Base-by-base conservation (phyloP, 1,284 basidiomycete species). In the Ceratobasidium sp. region DNA sequence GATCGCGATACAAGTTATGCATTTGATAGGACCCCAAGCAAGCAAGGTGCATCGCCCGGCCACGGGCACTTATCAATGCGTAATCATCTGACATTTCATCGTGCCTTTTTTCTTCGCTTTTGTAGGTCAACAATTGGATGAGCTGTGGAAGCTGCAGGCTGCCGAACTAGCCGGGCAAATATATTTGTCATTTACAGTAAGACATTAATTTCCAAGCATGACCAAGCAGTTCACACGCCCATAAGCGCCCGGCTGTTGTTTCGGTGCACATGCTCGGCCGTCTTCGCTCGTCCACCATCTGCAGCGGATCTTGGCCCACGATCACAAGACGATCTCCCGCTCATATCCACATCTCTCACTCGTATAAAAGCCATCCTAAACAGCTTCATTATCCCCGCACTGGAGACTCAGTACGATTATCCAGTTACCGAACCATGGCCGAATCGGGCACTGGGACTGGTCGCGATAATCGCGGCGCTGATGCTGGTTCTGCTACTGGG, bases 401-500 rank as follows among this genome's bases (percentile, higher is more conserved):
- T 68, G 66, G 66, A 68, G 46, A 68, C 48, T 23, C 50, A 54
- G 28, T n/a, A 50, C 66, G 28, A 52, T 12, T 68, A 54, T 40
- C 46, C 48, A 28, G 15, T 54, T 17, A 17, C 23, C 28, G 71
- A 75, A 42, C 28, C 23, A 56, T 75, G 61, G 61, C 71, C 71
- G 48, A 48, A 46, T 50, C 52, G 28, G 40, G 40, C 71, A 13
- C 62, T 75, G 48, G 71, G 71, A 15, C 61, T 75, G 3, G 50
- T 44, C 33, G 62, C 61, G 61, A 65, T 75, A 13, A 59, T 75
- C 48, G 61, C 71, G 20, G 61, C 28, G 10, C 23, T 74, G 40
- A 65, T 65, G 46, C 33, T 74, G 17, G 59, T 74, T 50, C 38
- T 75, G 50, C 42, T 62, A 5, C 20, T 52, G 73, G 73, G 48